phyloP scores from a whole-genome alignment of 2,329 filamentous ascomycete species.

The Aspergillus persii region DNA sequence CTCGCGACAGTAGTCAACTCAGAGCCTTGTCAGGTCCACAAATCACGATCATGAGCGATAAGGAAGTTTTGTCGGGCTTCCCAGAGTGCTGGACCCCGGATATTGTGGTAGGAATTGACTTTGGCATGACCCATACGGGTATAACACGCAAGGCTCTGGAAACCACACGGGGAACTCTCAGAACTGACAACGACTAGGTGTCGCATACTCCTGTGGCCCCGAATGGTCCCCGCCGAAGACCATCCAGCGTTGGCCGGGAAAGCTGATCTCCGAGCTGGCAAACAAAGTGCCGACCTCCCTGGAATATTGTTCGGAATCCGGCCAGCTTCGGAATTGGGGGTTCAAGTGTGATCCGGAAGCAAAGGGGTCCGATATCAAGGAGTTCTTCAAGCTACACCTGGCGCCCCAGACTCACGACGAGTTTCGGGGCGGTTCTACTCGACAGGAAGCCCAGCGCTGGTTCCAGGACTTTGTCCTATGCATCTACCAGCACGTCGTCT shows the following conservation, averaged over 20 bases:
- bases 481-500: slow-evolving; percentile 32
- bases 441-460: slow-evolving; percentile 26
- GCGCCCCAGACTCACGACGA: slow-evolving; percentile 28
- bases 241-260: slow-evolving; percentile 37
- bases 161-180: not conserved
- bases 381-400: slow-evolving; percentile 41
- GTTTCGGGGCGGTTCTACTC: slow-evolving; percentile 16
- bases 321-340: slow-evolving; percentile 29
- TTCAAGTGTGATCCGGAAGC: slow-evolving; percentile 37
- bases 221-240: slow-evolving; percentile 34
- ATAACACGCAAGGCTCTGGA: slow-evolving; percentile 1
- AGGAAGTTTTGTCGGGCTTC: slow-evolving; percentile 10
- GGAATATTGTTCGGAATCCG: slow-evolving; percentile 21
- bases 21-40: too few relatives aligned
- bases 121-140: slow-evolving; percentile 28
- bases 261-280: slow-evolving; percentile 23
- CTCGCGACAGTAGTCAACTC: not conserved
- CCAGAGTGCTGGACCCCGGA: slow-evolving; percentile 1
- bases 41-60: slow-evolving; percentile 12
- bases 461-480: slow-evolving; percentile 35
- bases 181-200: slow-evolving; percentile 21
- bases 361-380: slow-evolving; percentile 22
- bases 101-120: slow-evolving; percentile 6
- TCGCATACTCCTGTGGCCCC: slow-evolving; percentile 36
- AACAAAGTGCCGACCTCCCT: slow-evolving; percentile 30